phyloP scores from a whole-genome alignment of 805 yeast genomes.

The Phaffomyces opuntiae region DNA sequence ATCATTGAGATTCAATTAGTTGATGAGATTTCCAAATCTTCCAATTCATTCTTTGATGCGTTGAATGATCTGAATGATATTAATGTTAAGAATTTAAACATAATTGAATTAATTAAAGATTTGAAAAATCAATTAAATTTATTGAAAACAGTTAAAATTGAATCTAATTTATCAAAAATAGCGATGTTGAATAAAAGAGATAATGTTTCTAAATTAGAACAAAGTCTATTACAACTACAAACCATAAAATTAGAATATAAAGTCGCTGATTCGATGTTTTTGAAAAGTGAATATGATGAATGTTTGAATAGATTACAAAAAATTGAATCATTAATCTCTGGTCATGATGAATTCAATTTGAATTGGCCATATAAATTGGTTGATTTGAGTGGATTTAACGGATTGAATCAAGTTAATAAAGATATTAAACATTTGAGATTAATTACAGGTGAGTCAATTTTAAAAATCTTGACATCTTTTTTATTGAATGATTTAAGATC shows the following conservation, averaged over 20 bases:
- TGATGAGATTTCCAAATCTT: conserved; percentile 75
- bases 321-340: conserved; percentile 52
- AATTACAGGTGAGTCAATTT: conserved; percentile 66
- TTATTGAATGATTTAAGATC: conserved; percentile 55
- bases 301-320: conserved; percentile 54
- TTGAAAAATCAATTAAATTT: conserved; percentile 39
- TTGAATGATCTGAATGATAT: conserved; percentile 70
- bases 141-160: conserved; percentile 44
- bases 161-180: conserved; percentile 43
- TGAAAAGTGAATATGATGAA: conserved; percentile 38
- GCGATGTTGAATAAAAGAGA: conserved; percentile 43
- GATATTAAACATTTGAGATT: conserved; percentile 47
- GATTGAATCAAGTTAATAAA: conserved; percentile 35
- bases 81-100: conserved; percentile 43
- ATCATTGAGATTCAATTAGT: conserved; percentile 76
- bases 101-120: conserved; percentile 39
- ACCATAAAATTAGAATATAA: conserved; percentile 39
- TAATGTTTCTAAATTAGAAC: conserved; percentile 59
- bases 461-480: conserved; percentile 45
- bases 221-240: conserved; percentile 44
- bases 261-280: conserved; percentile 40
- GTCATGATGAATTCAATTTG: conserved; percentile 29
- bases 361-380: conserved; percentile 36
- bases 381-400: conserved; percentile 26
- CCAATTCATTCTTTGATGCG: conserved; percentile 79